Conservation (phyloP, 2,329 filamentous ascomycete species). For the Ilyonectria robusta region DNA sequence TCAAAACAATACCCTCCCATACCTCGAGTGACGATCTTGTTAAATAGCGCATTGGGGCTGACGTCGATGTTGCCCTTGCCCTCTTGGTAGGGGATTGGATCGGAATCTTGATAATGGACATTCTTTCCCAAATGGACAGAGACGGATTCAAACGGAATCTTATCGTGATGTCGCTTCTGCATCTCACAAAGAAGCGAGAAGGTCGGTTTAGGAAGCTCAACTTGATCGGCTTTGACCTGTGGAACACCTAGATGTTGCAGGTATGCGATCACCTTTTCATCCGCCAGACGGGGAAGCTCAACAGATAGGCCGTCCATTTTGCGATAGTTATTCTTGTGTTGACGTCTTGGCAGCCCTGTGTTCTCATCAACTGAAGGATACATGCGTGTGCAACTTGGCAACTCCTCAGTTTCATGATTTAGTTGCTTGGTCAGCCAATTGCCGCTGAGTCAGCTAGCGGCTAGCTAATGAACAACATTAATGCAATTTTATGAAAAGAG, state of each 20-base stretch:
- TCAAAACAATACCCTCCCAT: constrained; percentile 24
- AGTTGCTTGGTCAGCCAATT: too few species aligned
- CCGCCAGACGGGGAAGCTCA: not conserved
- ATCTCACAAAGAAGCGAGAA: constrained; percentile 15
- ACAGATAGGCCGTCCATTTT: constrained; percentile 6
- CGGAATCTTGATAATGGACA: not conserved
- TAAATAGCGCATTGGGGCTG: constrained; percentile 9
- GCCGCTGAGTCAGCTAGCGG: too few species aligned
- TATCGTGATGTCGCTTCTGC: constrained; percentile 16
- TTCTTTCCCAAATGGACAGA: constrained; percentile 4
- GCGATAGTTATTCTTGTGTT: too few species aligned
- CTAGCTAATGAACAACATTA: too few species aligned
- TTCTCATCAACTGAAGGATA: too few species aligned
- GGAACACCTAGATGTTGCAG: constrained; percentile 7
- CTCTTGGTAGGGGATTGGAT: constrained; percentile 19
- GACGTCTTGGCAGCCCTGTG: too few species aligned
- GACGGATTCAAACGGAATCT: constrained; percentile 15
- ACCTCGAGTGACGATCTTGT: constrained; percentile 18
- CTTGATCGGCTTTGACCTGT: not conserved
- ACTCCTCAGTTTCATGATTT: too few species aligned
- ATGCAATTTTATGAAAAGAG: too few species aligned
- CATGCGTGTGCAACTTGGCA: too few species aligned
- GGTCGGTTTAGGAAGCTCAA: constrained; percentile 11
- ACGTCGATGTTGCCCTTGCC: constrained; percentile 15
- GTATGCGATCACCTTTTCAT: constrained; percentile 12